These are phyloP conservation scores for Hypoxylon crocopeplum DNA, from an alignment of 495 filamentous ascomycete genomes.

Conservation along the genomic window DNA sequence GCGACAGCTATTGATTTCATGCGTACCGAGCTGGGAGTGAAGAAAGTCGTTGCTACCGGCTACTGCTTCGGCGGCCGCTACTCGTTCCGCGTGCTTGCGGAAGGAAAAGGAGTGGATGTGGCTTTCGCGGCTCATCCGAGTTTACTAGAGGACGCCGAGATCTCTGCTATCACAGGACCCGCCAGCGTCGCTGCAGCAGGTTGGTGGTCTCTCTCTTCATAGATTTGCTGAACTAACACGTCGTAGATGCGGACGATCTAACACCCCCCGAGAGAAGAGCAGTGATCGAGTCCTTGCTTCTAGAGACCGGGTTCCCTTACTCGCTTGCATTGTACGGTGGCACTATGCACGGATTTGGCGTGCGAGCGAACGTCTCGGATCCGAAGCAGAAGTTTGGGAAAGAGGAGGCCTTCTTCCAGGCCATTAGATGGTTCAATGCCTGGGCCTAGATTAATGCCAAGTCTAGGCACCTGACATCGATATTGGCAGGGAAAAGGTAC, in stretches of 20 bases:
- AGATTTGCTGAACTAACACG: constrained; percentile 1
- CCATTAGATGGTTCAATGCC: constrained; percentile 71
- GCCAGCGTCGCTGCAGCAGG: constrained; percentile 73
- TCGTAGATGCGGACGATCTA: constrained; percentile 67
- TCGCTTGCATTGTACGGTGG: constrained; percentile 72
- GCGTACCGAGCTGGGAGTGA: constrained; percentile 61
- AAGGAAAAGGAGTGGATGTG: constrained; percentile 59
- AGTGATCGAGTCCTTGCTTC: constrained; percentile 54
- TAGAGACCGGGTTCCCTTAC: constrained; percentile 51
- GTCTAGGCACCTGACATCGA: neutral
- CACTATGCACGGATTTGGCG: constrained; percentile 74
- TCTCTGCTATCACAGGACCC: constrained; percentile 66
- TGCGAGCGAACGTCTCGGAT: constrained; percentile 65
- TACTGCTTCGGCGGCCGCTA: constrained; percentile 67
- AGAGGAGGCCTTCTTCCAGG: constrained; percentile 78
- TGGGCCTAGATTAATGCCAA: constrained; percentile 24
- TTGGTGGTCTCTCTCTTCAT: constrained; percentile 40
- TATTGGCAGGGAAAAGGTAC: no score
- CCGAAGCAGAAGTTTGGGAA: constrained; percentile 71
- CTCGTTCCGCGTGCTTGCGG: constrained; percentile 50
- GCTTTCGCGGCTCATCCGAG: constrained; percentile 76
- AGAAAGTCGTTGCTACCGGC: constrained; percentile 68
- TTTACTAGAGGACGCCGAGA: constrained; percentile 68
- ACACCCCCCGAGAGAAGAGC: constrained; percentile 66
- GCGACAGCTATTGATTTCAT: constrained; percentile 65